phyloP scores from a whole-genome alignment of 192 early-diverging fungal genomes.

The Endogone sp. region DNA sequence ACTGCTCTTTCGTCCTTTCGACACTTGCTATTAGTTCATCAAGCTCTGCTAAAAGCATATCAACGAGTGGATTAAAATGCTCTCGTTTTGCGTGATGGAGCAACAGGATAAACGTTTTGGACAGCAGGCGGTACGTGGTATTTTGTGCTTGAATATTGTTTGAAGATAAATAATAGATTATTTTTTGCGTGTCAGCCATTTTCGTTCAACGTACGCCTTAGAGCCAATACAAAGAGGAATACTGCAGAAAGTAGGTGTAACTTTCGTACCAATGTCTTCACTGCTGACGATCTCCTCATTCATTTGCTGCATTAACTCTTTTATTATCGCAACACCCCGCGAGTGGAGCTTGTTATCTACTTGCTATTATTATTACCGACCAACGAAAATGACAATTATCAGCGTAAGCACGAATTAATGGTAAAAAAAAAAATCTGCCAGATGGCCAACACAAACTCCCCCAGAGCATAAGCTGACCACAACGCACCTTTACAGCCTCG shows the following conservation, averaged over 20 bases:
- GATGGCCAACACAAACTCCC: no score
- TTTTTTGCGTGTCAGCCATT: no score
- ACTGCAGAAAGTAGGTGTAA: not conserved
- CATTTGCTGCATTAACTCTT: constrained; percentile 30
- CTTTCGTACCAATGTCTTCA: constrained; percentile 11
- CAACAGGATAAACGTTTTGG: constrained; percentile 44
- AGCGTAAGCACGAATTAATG: no score
- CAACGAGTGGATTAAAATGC: constrained; percentile 39
- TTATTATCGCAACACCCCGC: constrained; percentile 37
- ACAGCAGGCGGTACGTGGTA: constrained; percentile 27
- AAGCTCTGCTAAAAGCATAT: constrained; percentile 31
- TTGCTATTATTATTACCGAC: constrained; percentile 18
- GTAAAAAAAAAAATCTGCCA: not conserved
- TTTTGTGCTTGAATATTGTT: constrained; percentile 17
- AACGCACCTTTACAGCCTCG: constrained; percentile 71
- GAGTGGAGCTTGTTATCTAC: constrained; percentile 48
- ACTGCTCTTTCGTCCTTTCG: constrained; percentile 5
- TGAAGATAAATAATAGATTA: not conserved
- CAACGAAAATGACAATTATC: no score
- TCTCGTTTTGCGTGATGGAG: constrained; percentile 47
- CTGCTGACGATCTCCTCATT: constrained; percentile 30
- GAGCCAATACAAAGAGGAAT: no score
- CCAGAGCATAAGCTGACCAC: no score
- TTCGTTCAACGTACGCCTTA: no score
- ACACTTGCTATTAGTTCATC: constrained; percentile 15